Evolutionary conservation across 306 rosid species (phyloP), one percentile per base, ranked within the genome.

Genomic region (Astragalus glycyphyllos): DNA sequence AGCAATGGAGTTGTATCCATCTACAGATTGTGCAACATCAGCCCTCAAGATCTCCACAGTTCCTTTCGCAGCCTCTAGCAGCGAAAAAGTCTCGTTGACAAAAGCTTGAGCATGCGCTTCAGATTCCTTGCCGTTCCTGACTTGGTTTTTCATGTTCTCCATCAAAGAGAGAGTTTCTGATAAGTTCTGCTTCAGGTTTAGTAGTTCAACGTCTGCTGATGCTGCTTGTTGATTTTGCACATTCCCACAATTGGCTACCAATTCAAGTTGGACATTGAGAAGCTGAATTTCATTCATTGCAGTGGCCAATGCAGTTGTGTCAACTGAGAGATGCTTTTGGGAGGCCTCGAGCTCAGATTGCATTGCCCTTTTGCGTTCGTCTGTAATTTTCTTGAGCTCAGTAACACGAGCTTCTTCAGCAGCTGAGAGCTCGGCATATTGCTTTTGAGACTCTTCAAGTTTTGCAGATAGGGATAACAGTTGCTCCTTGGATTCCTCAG

Each of bases 221-320:
- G 86, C 91, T 0, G 76, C 77, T 11, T 82, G 64, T 67, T 77
- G 87, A 20, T 70, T 73, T 69, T 81, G 87, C 49, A 69, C 81
- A 49, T 71, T 85, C 83, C 78, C 90, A 42, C 83, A 77, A 45
- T 73, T 69, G 16, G 83, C 81, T 55, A 87, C 86, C 80, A 74
- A 56, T 31, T 86, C 96, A 79, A 89, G 96, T 46, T 91, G 89
- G 35, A 23, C 40, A 67, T 87, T 89, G 17, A 91, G 96, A 75
- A 80, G 81, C 79, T 85, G 84, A 76, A 91, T 84, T 86, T 89
- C 96, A 71, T 76, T 73, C 73, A 71, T 17, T 46, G 96, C 85
- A 72, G 88, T 74, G 65, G 84, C 77, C 83, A 89, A 83, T 20
- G 95, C 79, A 58, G 84, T 61, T 42, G 91, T 79, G 48, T 87